These are phyloP conservation scores for Lasiosphaeriaceae sp. DNA, from an alignment of 495 filamentous ascomycete species.

Conservation along the genomic window DNA sequence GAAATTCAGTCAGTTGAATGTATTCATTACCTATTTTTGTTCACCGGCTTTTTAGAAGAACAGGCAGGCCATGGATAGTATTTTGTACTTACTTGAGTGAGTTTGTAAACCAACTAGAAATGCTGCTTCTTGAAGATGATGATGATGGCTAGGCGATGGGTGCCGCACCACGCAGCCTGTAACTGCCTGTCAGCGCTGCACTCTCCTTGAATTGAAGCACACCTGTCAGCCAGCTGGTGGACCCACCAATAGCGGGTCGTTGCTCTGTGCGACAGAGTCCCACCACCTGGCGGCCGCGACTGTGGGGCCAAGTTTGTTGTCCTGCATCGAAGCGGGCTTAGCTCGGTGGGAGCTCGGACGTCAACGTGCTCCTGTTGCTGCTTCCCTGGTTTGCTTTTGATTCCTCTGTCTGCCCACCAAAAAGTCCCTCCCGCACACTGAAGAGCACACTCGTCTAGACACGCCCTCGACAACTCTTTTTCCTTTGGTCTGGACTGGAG, in stretches of 20 bases:
- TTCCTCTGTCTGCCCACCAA: slow-evolving; percentile 19
- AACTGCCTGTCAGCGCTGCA: no score
- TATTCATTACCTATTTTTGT: no score
- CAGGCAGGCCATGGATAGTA: no score
- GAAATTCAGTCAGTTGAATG: no score
- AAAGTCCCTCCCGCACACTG: slow-evolving; percentile 13
- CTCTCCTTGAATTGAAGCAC: not conserved
- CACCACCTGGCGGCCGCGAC: slow-evolving; percentile 25
- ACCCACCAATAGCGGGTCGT: slow-evolving; percentile 17
- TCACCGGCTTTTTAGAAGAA: no score
- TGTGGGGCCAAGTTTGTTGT: slow-evolving; percentile 33
- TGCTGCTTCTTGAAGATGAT: no score
- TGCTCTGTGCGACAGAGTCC: slow-evolving; percentile 27
- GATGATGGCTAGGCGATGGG: no score
- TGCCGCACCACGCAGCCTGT: no score
- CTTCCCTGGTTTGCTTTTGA: slow-evolving; percentile 9
- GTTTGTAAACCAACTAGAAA: no score
- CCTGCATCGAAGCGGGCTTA: slow-evolving; percentile 23
- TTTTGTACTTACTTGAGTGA: no score
- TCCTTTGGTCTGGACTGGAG: not conserved
- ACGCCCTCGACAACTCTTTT: slow-evolving; percentile 11
- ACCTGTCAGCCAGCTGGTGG: not conserved
- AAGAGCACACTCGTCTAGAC: not conserved
- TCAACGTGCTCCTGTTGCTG: slow-evolving; percentile 14
- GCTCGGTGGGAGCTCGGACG: slow-evolving; percentile 23